Conservation (phyloP, 108 stramenopile genomes). For the Cyclostephanos tholiformis region DNA sequence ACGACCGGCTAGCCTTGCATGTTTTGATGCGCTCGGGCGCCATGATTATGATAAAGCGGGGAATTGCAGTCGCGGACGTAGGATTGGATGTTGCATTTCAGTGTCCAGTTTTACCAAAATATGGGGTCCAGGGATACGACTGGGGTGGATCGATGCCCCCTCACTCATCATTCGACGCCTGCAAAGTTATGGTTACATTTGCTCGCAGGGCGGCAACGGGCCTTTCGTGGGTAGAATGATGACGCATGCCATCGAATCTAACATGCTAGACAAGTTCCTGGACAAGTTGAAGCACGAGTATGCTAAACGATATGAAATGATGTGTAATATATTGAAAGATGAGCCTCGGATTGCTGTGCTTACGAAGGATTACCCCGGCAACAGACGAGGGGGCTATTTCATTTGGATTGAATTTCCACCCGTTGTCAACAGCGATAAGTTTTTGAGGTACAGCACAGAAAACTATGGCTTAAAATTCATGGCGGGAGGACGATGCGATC, state of each 20-base stretch:
- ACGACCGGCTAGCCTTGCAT: constrained; percentile 62
- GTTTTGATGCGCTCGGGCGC: constrained; percentile 28
- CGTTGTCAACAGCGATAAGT: constrained; percentile 45
- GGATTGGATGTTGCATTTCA: constrained; percentile 65
- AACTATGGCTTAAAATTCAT: constrained; percentile 54
- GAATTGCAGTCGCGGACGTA: not conserved
- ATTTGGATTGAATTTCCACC: constrained; percentile 64
- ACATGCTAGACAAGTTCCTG: constrained; percentile 52
- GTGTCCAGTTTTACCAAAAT: constrained; percentile 81
- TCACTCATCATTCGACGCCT: constrained; percentile 47
- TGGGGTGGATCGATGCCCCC: constrained; percentile 77
- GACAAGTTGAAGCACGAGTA: constrained; percentile 49
- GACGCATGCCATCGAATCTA: constrained; percentile 40
- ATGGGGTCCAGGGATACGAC: constrained; percentile 66
- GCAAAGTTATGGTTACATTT: constrained; percentile 58
- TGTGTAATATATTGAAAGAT: constrained; percentile 38
- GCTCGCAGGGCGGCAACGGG: constrained; percentile 66
- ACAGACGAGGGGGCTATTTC: constrained; percentile 66
- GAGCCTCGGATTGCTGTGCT: constrained; percentile 49
- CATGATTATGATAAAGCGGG: not conserved
- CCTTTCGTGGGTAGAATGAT: constrained; percentile 68
- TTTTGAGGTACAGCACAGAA: constrained; percentile 42
- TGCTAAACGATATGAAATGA: constrained; percentile 38
- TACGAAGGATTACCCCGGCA: constrained; percentile 8
- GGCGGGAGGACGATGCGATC: constrained; percentile 57